Percentiles rank a stretch among this genome's conserved stretches.
These are phyloP conservation scores for Lodderomyces jiufengensis DNA, from an alignment of 1,139 yeast species.

Conservation along the genomic window DNA sequence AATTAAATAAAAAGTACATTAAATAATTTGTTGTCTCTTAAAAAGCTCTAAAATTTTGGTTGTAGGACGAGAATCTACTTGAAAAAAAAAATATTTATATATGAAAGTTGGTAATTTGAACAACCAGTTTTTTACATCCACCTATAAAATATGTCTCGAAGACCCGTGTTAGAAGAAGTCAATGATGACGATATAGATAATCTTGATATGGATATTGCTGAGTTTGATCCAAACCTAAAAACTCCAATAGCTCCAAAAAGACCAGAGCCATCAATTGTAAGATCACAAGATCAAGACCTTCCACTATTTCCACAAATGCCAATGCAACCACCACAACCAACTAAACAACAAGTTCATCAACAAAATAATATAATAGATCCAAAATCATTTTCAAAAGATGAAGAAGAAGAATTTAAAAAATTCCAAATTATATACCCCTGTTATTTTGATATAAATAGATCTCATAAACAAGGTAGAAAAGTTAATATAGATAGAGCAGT, in stretches of 20 bases:
- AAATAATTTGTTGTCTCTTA: background rate
- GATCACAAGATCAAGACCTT: conserved; percentile 52
- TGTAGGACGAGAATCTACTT: background rate
- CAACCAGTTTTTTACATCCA: background rate
- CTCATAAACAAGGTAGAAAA: conserved; percentile 81
- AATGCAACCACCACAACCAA: conserved; percentile 11
- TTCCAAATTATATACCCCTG: conserved; percentile 86
- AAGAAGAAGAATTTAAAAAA: conserved; percentile 56
- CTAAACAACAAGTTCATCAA: conserved; percentile 8
- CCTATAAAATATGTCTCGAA: conserved; percentile 35
- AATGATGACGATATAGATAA: conserved; percentile 87
- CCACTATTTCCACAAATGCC: conserved; percentile 25
- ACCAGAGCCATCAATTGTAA: conserved; percentile 53
- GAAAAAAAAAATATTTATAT: conserved; percentile 1
- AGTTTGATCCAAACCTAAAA: conserved; percentile 71
- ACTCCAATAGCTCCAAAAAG: conserved; percentile 70
- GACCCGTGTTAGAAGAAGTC: conserved; percentile 82
- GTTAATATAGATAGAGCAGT: conserved; percentile 68
- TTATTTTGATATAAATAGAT: conserved; percentile 77
- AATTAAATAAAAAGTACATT: no score
- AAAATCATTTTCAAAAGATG: conserved; percentile 40
- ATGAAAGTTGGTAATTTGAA: background rate
- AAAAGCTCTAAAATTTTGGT: background rate
- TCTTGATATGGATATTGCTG: conserved; percentile 89
- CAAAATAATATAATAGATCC: conserved; percentile 35